Evolutionary conservation across 768 basidiomycete genomes (phyloP).

Genomic region (Auriculariales sp.): DNA sequence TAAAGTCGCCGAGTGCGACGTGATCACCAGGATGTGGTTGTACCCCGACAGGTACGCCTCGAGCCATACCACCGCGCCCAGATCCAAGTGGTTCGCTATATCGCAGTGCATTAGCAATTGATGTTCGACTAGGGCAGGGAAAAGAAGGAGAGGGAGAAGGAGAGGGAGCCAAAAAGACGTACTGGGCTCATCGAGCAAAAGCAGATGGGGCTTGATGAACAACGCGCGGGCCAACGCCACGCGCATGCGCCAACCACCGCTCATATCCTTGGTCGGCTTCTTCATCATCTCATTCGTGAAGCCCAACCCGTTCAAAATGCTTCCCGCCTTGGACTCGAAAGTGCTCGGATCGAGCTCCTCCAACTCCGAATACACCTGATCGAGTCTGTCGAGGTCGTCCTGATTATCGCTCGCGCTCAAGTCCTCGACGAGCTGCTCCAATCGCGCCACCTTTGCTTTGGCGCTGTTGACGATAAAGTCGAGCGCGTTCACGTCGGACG

Average conservation of each 20-base stretch:
- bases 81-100: slow-evolving; percentile 83
- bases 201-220: slow-evolving; percentile 90
- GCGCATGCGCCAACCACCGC: slow-evolving; percentile 98
- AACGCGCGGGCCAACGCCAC: slow-evolving; percentile 92
- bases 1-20: slow-evolving; percentile 99
- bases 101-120: neutral
- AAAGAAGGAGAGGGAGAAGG: neutral
- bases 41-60: slow-evolving; percentile 97
- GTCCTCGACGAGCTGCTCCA: slow-evolving; percentile 90
- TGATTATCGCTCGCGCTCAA: slow-evolving; percentile 79
- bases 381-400: slow-evolving; percentile 68
- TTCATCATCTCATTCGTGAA: slow-evolving; percentile 87
- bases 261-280: slow-evolving; percentile 96
- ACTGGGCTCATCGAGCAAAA: slow-evolving; percentile 72
- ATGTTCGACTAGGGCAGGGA: neutral
- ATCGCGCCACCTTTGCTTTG: slow-evolving; percentile 78
- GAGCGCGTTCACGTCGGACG: slow-evolving; percentile 87
- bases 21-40: slow-evolving; percentile 90
- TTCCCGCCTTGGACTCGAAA: slow-evolving; percentile 90
- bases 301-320: slow-evolving; percentile 94
- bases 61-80: slow-evolving; percentile 97
- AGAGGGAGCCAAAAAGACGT: slow-evolving; percentile 6
- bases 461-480: slow-evolving; percentile 94
- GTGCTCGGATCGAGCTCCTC: slow-evolving; percentile 94
- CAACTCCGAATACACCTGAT: slow-evolving; percentile 84